phyloP scores from a whole-genome alignment of 2,329 filamentous ascomycete genomes.

The Fragosphaeria purpurea region DNA sequence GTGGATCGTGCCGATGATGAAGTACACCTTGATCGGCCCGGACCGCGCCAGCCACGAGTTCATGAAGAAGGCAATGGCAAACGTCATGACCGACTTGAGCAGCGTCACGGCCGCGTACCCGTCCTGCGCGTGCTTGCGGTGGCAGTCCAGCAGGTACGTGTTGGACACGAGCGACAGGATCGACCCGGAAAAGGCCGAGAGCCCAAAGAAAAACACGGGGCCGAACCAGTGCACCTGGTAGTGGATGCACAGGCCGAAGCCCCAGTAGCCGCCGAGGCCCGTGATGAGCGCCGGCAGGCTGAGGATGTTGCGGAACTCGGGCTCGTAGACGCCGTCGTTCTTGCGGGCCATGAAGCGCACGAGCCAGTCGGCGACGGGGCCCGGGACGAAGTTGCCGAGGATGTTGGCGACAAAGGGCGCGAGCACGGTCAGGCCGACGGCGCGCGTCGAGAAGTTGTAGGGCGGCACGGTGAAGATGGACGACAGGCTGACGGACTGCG shows the following conservation, averaged over 20 bases:
- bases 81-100: constrained; percentile 7
- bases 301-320: constrained; percentile 20
- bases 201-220: constrained; percentile 28
- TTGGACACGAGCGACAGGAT: constrained; percentile 3
- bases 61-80: constrained; percentile 10
- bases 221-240: constrained; percentile 30
- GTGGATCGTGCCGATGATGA: constrained; percentile 10
- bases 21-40: constrained; percentile 7
- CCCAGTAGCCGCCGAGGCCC: constrained; percentile 27
- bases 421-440: constrained; percentile 26
- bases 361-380: constrained; percentile 24
- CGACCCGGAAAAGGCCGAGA: constrained; percentile 1
- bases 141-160: constrained; percentile 10
- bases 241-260: constrained; percentile 37
- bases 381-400: constrained; percentile 22
- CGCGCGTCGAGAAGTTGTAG: constrained; percentile 24
- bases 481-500: constrained; percentile 26
- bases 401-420: constrained; percentile 30
- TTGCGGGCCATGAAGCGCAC: constrained; percentile 10
- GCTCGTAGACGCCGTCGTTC: constrained; percentile 24
- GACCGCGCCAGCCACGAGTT: constrained; percentile 5
- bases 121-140: constrained; percentile 10
- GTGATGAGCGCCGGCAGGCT: constrained; percentile 30
- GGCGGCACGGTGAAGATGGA: constrained; percentile 31
- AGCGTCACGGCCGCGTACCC: constrained; percentile 7